Evolutionary conservation across 2,329 filamentous ascomycete species (phyloP).

Genomic region (Trichothecium sympodiale): DNA sequence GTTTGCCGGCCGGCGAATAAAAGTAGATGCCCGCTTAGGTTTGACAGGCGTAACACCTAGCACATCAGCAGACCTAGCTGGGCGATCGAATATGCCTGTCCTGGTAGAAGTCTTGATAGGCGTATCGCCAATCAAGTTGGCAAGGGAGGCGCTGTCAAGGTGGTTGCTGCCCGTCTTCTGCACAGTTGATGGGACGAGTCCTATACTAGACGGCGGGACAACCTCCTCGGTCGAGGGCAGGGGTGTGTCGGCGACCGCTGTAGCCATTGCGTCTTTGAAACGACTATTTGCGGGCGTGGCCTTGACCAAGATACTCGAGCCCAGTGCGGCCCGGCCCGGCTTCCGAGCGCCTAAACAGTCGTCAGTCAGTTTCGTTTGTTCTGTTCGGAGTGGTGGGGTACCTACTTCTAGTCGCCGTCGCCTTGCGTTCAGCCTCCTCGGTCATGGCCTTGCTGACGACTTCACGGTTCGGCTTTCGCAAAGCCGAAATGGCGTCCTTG

Average conservation of each 20-base stretch:
- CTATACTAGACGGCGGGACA: constrained; percentile 25
- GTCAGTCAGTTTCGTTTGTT: constrained; percentile 20
- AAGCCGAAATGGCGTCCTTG: constrained; percentile 59
- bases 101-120: constrained; percentile 12
- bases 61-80: constrained; percentile 7
- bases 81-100: constrained; percentile 13
- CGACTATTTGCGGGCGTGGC: constrained; percentile 45
- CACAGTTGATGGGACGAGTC: constrained; percentile 30
- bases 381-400: constrained; percentile 4
- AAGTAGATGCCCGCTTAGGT: constrained; percentile 11
- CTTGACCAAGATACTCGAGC: constrained; percentile 37
- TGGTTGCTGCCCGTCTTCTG: constrained; percentile 4
- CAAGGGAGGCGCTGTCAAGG: not conserved
- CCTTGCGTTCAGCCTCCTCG: constrained; percentile 55
- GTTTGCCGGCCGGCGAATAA: constrained; percentile 15
- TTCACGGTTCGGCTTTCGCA: constrained; percentile 67
- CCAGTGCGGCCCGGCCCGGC: constrained; percentile 25
- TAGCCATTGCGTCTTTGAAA: constrained; percentile 37
- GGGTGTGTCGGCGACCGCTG: constrained; percentile 14
- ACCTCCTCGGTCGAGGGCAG: constrained; percentile 16
- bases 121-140: constrained; percentile 18
- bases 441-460: constrained; percentile 56
- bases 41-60: constrained; percentile 7
- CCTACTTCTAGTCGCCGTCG: constrained; percentile 38
- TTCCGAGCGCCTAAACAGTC: constrained; percentile 38